A percentile compares a stretch with the other conserved stretches of the same genome.
These are phyloP conservation scores for Trypanosomatidae sp. DNA, from an alignment of 208 protist species.

Conservation along the genomic window DNA sequence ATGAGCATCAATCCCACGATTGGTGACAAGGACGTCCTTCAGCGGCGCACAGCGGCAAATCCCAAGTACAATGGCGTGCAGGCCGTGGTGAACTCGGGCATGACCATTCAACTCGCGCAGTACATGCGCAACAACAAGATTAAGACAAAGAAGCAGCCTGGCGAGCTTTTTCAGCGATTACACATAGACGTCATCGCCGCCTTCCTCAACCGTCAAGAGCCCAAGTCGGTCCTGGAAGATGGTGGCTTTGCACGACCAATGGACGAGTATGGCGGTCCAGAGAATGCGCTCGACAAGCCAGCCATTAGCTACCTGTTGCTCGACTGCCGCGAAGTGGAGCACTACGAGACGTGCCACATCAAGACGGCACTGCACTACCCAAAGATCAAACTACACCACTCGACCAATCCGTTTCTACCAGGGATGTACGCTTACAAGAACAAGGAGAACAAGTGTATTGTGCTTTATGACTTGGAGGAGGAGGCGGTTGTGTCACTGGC, in stretches of 20 bases:
- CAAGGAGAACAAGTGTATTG: conserved; percentile 78
- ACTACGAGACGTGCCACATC: conserved; percentile 84
- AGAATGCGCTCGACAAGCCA: conserved; percentile 11
- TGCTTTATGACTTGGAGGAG: conserved; percentile 91
- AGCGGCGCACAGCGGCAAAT: conserved; percentile 34
- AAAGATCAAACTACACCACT: conserved; percentile 66
- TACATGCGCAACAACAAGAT: conserved; percentile 52
- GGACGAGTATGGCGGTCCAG: conserved; percentile 72
- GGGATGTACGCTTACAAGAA: conserved; percentile 91
- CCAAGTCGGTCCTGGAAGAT: conserved; percentile 38
- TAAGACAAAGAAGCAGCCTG: conserved; percentile 49
- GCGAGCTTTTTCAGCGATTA: conserved; percentile 80
- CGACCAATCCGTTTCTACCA: conserved; percentile 73
- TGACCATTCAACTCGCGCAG: conserved; percentile 65
- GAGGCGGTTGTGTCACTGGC: conserved; percentile 52
- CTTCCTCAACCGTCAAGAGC: conserved; percentile 35
- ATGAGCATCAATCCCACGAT: conserved; percentile 68
- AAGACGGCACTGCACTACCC: conserved; percentile 82
- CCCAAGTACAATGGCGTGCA: conserved; percentile 68
- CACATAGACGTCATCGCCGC: conserved; percentile 43
- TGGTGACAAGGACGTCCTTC: conserved; percentile 76
- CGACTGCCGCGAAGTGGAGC: conserved; percentile 76
- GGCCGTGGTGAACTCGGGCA: conserved; percentile 82
- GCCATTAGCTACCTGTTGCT: conserved; percentile 64
- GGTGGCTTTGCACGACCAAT: conserved; percentile 83